Evolutionary conservation across 129 eudicot genomes (phyloP).

Genomic region (Flaveria trinervia): DNA sequence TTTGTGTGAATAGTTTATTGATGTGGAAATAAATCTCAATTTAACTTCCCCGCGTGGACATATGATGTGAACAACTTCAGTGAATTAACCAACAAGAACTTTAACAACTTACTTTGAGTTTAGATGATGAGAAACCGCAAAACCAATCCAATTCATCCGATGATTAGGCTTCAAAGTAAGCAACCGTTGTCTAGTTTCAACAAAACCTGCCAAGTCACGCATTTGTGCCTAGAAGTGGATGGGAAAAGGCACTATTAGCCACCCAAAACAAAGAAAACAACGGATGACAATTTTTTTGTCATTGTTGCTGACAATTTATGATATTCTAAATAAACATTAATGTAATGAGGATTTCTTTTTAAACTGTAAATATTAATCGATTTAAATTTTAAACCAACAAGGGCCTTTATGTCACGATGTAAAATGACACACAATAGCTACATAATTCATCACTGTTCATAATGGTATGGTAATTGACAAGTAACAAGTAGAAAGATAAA

Average conservation of each 20-base stretch:
- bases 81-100: background rate
- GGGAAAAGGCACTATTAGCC: constrained; percentile 28
- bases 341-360: background rate
- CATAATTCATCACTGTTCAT: constrained; percentile 1
- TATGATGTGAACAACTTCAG: background rate
- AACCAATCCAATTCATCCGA: constrained; percentile 99
- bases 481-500: background rate
- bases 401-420: background rate
- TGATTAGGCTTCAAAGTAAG: constrained; percentile 95
- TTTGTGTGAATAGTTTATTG: background rate
- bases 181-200: constrained; percentile 95
- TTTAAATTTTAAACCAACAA: background rate
- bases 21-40: background rate
- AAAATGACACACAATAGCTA: background rate
- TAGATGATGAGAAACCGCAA: constrained; percentile 94
- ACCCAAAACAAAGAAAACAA: constrained; percentile 16
- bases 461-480: background rate
- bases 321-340: constrained; percentile 1
- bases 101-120: constrained; percentile 62
- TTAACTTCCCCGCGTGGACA: constrained; percentile 6
- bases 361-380: background rate
- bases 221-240: constrained; percentile 77
- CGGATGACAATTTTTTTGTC: background rate
- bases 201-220: constrained; percentile 97
- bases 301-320: background rate